Evolutionary conservation across 495 filamentous ascomycete genomes (phyloP).

Genomic region (Lophiostoma macrostomum): DNA sequence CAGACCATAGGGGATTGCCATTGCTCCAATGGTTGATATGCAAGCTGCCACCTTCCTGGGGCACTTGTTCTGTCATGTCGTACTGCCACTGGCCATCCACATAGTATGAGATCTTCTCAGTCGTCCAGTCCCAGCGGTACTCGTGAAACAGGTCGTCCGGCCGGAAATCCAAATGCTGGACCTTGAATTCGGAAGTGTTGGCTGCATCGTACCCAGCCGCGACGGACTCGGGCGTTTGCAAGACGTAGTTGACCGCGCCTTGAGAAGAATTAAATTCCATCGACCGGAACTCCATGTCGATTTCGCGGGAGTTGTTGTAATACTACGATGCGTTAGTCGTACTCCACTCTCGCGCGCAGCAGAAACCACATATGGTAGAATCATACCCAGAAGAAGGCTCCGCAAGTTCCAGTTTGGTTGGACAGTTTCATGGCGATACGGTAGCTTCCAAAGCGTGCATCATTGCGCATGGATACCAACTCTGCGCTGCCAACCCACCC

Average conservation of each 20-base stretch:
- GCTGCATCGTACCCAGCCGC: slow-evolving; percentile 55
- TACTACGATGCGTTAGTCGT: slow-evolving; percentile 50
- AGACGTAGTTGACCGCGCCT: slow-evolving; percentile 66
- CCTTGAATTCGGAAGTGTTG: slow-evolving; percentile 52
- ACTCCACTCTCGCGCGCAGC: neutral
- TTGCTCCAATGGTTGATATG: slow-evolving; percentile 77
- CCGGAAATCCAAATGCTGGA: slow-evolving; percentile 58
- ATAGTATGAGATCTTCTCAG: slow-evolving; percentile 59
- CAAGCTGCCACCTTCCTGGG: slow-evolving; percentile 57
- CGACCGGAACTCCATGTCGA: slow-evolving; percentile 74
- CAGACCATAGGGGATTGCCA: slow-evolving; percentile 64
- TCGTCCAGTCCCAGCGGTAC: slow-evolving; percentile 74
- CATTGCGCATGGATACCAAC: slow-evolving; percentile 53
- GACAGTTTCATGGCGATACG: slow-evolving; percentile 63
- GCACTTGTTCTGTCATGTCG: slow-evolving; percentile 55
- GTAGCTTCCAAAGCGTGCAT: slow-evolving; percentile 65
- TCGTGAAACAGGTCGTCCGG: slow-evolving; percentile 63
- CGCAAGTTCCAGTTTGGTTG: slow-evolving; percentile 61
- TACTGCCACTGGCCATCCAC: slow-evolving; percentile 56
- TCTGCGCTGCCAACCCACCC: slow-evolving; percentile 59
- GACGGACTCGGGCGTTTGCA: slow-evolving; percentile 60
- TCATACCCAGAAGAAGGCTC: slow-evolving; percentile 73
- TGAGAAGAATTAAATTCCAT: slow-evolving; percentile 46
- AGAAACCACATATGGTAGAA: neutral
- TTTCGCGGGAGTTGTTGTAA: slow-evolving; percentile 73